Evolutionary conservation across 768 basidiomycete species (phyloP).

Genomic region (Candolleomyces efflorescens): DNA sequence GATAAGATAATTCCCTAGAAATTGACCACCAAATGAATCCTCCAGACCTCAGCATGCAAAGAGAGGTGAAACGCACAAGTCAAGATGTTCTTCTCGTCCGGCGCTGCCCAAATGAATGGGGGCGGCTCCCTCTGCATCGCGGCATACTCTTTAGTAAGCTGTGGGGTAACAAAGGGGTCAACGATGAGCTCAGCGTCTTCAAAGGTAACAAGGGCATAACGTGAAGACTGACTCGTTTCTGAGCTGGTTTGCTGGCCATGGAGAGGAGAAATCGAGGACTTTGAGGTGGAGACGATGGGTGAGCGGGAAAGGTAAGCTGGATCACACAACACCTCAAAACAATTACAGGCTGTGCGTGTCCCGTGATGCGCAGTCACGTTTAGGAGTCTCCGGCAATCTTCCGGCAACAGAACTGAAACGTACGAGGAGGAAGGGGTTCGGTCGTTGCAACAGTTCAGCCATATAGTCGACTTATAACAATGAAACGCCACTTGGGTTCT

Average conservation of each 20-base stretch:
- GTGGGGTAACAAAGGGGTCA: constrained; percentile 8
- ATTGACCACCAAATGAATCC: background rate
- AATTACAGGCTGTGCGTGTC: constrained; percentile 2
- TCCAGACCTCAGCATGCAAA: constrained; percentile 1
- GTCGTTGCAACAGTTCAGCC: no score
- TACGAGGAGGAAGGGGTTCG: no score
- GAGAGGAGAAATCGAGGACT: background rate
- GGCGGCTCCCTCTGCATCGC: constrained; percentile 91
- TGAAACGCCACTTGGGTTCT: no score
- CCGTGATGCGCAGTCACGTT: background rate
- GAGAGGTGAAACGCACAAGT: constrained; percentile 60
- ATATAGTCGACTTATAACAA: no score
- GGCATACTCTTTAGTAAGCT: constrained; percentile 87
- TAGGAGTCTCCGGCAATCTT: no score
- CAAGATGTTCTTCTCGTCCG: constrained; percentile 97
- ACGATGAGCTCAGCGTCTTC: background rate
- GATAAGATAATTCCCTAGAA: constrained; percentile 90
- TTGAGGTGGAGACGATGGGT: constrained; percentile 1
- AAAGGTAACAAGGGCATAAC: background rate
- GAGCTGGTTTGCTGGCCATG: constrained; percentile 85
- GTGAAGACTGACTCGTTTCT: constrained; percentile 61
- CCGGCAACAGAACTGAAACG: no score
- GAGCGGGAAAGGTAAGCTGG: constrained; percentile 3
- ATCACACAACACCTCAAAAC: background rate
- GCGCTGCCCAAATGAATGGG: constrained; percentile 92